Evolutionary conservation across 2,329 filamentous ascomycete genomes (phyloP).

Genomic region (Botryotinia globosa): DNA sequence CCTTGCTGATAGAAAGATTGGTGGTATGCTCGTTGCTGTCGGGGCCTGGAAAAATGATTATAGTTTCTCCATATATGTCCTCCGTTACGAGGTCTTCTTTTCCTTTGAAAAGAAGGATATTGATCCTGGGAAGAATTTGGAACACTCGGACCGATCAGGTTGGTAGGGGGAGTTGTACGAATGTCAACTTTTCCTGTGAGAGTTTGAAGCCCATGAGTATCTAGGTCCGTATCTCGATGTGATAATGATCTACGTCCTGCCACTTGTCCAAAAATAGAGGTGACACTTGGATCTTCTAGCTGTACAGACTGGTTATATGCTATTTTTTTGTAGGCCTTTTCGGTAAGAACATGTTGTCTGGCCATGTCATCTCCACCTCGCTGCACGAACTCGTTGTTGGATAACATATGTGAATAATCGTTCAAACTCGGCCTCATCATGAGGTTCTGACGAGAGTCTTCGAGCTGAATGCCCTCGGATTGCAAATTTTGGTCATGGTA

Average conservation of each 20-base stretch:
- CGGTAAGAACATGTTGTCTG: neutral
- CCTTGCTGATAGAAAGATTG: neutral
- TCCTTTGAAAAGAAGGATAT: neutral
- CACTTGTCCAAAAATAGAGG: neutral
- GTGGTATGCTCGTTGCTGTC: neutral
- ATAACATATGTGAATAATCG: rapidly evolving
- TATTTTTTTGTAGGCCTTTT: no score
- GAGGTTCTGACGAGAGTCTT: rapidly evolving
- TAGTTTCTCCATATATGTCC: neutral
- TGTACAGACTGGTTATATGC: neutral
- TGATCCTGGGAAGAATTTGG: rapidly evolving
- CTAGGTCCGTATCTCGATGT: neutral
- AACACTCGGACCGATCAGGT: neutral
- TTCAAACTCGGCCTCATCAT: no score
- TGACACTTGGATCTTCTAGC: neutral
- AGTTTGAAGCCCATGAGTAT: rapidly evolving
- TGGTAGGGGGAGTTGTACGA: no score
- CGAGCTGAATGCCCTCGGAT: rapidly evolving
- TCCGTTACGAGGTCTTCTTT: neutral
- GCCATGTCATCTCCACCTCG: rapidly evolving
- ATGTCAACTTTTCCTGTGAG: neutral
- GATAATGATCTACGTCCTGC: neutral
- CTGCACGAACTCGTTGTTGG: rapidly evolving
- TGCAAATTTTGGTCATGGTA: neutral
- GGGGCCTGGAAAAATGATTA: neutral